Percentiles rank a stretch among this genome's conserved stretches.
Conservation (phyloP, 148 eudicot species). For the Camellia sinensis region DNA sequence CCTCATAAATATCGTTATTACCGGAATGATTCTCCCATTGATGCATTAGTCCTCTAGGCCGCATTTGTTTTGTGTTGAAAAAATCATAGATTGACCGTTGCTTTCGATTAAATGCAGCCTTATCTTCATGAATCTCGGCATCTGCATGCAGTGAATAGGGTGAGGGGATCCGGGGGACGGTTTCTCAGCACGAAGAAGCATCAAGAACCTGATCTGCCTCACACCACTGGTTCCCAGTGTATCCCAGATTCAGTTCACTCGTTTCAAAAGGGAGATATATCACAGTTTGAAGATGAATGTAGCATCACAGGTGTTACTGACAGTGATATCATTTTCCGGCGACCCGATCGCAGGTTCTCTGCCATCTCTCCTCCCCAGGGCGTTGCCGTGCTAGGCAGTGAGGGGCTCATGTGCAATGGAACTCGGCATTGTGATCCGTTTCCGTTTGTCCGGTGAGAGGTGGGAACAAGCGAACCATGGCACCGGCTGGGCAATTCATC, state of each 20-base stretch:
- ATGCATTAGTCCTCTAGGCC: background rate
- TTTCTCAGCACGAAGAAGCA: conserved; percentile 66
- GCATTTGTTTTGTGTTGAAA: background rate
- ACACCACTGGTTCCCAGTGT: conserved; percentile 11
- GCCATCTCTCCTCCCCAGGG: background rate
- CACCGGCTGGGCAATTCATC: conserved; percentile 79
- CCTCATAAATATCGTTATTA: background rate
- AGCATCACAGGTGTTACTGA: conserved; percentile 13
- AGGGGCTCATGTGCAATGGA: conserved; percentile 14
- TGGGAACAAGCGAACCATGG: conserved; percentile 7
- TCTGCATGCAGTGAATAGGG: conserved; percentile 76
- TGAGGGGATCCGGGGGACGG: conserved; percentile 88
- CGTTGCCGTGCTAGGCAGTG: too few species aligned
- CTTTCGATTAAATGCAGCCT: conserved; percentile 50
- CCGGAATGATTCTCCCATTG: background rate
- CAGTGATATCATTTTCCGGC: conserved; percentile 28
- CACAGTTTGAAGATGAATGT: conserved; percentile 23
- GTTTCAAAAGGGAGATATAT: conserved; percentile 9
- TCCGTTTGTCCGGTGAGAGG: conserved; percentile 52
- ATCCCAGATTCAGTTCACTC: conserved; percentile 9
- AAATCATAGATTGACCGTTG: background rate
- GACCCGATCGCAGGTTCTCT: conserved; percentile 35
- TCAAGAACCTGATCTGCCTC: conserved; percentile 31
- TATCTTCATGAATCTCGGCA: conserved; percentile 98
- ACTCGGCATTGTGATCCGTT: conserved; percentile 37